Evolutionary conservation across 1,284 basidiomycete genomes (phyloP).

Genomic region (Lentinus polychrous): DNA sequence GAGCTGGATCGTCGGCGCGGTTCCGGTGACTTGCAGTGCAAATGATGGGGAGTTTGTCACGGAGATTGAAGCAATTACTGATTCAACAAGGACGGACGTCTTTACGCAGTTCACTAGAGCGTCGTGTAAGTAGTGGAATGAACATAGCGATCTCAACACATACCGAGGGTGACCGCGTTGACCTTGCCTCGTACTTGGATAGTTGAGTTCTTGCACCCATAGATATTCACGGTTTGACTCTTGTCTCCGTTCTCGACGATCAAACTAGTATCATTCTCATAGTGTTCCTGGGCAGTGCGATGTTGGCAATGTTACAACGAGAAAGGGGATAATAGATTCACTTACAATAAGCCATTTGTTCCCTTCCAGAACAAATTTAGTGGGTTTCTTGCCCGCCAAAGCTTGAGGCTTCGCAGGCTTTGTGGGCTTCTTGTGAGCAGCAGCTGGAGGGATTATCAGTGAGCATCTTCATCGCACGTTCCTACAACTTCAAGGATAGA

Average conservation of each 20-base stretch:
- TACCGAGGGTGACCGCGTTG: constrained; percentile 89
- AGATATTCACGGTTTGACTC: constrained; percentile 86
- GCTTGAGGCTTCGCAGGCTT: constrained; percentile 80
- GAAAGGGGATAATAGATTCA: constrained; percentile 10
- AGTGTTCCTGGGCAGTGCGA: constrained; percentile 66
- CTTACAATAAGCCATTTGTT: constrained; percentile 92
- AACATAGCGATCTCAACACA: constrained; percentile 23
- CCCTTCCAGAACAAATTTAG: constrained; percentile 88
- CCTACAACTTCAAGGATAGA: neutral
- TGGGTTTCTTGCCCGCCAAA: constrained; percentile 82
- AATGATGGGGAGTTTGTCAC: constrained; percentile 93
- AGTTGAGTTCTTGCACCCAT: constrained; percentile 86
- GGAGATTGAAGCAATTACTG: constrained; percentile 84
- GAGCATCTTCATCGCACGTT: neutral
- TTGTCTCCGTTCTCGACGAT: constrained; percentile 77
- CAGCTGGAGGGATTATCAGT: constrained; percentile 21
- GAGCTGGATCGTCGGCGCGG: constrained; percentile 87
- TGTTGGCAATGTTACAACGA: neutral
- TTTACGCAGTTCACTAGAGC: constrained; percentile 81
- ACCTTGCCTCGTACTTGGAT: constrained; percentile 90
- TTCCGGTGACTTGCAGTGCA: constrained; percentile 86
- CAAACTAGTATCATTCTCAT: constrained; percentile 78
- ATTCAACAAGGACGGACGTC: constrained; percentile 85
- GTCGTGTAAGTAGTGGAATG: neutral
- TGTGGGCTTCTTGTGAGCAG: constrained; percentile 49